Evolutionary conservation across 805 yeast genomes (phyloP), one percentile per base, ranked within the genome.

Genomic region (Sugiyamaella lignohabitans): DNA sequence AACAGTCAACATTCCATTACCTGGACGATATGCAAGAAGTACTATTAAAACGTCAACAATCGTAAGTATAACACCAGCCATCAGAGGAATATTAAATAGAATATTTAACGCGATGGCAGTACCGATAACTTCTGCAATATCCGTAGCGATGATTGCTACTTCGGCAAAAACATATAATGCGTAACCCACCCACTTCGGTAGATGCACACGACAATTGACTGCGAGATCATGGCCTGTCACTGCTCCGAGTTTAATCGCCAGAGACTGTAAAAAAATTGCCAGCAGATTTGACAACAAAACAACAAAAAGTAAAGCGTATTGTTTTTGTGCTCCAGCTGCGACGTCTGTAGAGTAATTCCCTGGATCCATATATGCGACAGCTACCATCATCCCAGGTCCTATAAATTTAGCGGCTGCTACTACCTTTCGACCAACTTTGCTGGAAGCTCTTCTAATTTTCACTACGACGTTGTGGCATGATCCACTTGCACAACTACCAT

Each of bases 281-380:
- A 91, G 75, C 34, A 89, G 66, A 58, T 89, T 91, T 4, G 95
- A 82, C 21, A 89, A 66, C 30, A 88, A 68, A 17, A 91, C 76
- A 19, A 89, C 80, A 61, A 88, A 89, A 24, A 91, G 65, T 29
- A 89, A 69, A 49, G 84, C 82, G 63, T 82, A 91, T 54, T 82
- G 78, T 62, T 84, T 87, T 22, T 86, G 82, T 27, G 95, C 83
- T n/a, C 95, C 95, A 1, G 94, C 93, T 5, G 93, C 85, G 11
- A 91, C 96, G 6, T 93, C 95, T 1, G 97, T 87, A 34, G 96
- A 84, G 65, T 89, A 91, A 67, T 93, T 91, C 3, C 98, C 98
- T 0, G 98, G 98, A 59, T 91, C 98, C 87, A 93, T 87, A 63
- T 89, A 93, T 0, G 97, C 91, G 29, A 91, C 96, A 3, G 89